Base-by-base conservation (phyloP, 129 eudicot species). In the Flaveria bidentis region DNA sequence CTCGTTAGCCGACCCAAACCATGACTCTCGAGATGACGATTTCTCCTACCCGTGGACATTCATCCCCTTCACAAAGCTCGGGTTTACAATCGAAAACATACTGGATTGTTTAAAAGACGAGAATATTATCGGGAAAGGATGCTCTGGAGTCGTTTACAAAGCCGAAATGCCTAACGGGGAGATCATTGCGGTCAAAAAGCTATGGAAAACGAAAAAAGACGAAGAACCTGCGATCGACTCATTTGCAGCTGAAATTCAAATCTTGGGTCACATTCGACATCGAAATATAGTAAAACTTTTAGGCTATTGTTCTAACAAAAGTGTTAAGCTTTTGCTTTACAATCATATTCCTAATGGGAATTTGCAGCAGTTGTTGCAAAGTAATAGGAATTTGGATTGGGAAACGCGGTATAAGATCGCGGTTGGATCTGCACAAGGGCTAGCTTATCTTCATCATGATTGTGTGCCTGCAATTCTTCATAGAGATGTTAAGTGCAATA, bases 41-140 rank as follows among this genome's bases (percentile, higher is more conserved):
- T 93, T 93, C 77, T 91, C 98, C 4, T 93, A 93, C 76, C 98
- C 98, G 10, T 93, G 98, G 98, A 93, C 92, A 50, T 93, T 91
- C 75, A 93, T 93, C 62, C 98, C 98, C 1, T 93, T 93, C 80
- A 91, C 88, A 73, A 93, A 93, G 84, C 96, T 88, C 30, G 88
- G 86, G 14, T 91, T 87, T 81, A 74, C 88, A 0, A 81, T 93
- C 14, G 96, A 93, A 65, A 88, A 88, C 86, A 93, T 93, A 80
- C 69, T 93, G 86, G 87, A 86, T 62, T 93, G 98, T 80, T 82
- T 93, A 81, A 93, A 85, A 79, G 97, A 93, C 12, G 98, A 93
- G 76, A 93, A 93, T 22, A 84, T 88, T 5, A 82, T 93, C 2
- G 98, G 98, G 1, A 91, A 93, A 87, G 98, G 98, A 44, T 93